Base-by-base conservation (phyloP, 768 basidiomycete genomes). In the Chalciporus sphaerocephalus region DNA sequence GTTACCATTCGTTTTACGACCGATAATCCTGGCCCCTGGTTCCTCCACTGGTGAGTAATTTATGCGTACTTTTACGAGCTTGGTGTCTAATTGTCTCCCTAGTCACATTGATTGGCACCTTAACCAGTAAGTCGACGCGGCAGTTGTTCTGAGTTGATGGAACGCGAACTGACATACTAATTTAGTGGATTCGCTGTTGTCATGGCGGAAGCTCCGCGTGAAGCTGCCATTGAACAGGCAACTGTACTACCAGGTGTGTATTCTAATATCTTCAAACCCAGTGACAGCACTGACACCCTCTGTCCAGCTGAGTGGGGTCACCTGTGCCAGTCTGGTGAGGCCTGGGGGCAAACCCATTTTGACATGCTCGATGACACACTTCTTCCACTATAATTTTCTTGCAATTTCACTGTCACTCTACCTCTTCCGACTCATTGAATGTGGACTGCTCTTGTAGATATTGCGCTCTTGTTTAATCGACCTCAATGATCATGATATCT, bases 11-110 rank as follows among this genome's bases (percentile, higher is more conserved):
- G 82, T 40, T 85, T 82, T 61, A 56, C 64, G 20, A 83, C 82
- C 1, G 76, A 86, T 51, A 87, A 87, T 59, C 70, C 84, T 1
- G 85, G 84, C 10, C 76, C 78, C 9, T 83, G 80, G 77, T 68
- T 76, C 60, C 58, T 76, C 36, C 75, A 75, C 52, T 76, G 66
- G 64, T 68, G 44, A 56, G 54, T 25, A 6, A 25, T 12, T 6
- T 2, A 5, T 12, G 17, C 9, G 10, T 9, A 10, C 4, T 32
- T 3, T 6, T 15, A 4, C 12, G 1, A 21, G 22, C 28, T 42
- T 17, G 9, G 15, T 5, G 17, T 36, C 50, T 57, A 18, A 50
- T 24, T 21, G 5, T 38, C 15, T 36, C 7, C n/a, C 10, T 32
- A 64, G 62, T n/a, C 62, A 64, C 42, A 50, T 66, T 6, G 58